phyloP scores from a whole-genome alignment of 345 rosid species.

The Sisymbrium irio region DNA sequence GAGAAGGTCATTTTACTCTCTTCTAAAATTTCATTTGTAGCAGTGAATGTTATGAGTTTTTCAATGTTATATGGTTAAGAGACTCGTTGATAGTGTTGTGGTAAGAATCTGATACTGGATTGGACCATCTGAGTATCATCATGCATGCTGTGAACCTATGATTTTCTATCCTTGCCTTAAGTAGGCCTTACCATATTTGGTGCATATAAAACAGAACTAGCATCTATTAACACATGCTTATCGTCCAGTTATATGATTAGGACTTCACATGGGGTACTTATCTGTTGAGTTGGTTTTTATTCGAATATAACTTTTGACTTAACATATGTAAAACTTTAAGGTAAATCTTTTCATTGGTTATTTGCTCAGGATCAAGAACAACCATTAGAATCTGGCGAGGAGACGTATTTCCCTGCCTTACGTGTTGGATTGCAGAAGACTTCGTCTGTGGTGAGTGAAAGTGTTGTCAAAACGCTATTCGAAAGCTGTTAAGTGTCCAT shows the following conservation, averaged over 20 bases:
- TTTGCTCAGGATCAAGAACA: constrained; percentile 60
- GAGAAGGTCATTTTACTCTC: constrained; percentile 18
- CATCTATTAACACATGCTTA: neutral
- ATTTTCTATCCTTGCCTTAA: neutral
- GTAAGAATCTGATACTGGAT: neutral
- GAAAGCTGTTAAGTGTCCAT: neutral
- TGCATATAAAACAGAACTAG: neutral
- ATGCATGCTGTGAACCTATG: neutral
- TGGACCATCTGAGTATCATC: neutral
- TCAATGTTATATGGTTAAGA: neutral
- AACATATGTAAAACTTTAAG: constrained; percentile 1
- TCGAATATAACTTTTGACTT: neutral
- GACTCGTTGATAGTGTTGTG: neutral
- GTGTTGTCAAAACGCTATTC: neutral
- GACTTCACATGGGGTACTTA: neutral
- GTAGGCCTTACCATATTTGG: neutral
- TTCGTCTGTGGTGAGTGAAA: constrained; percentile 69
- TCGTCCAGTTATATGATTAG: neutral
- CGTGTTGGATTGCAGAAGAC: constrained; percentile 57
- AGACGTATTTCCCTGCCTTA: constrained; percentile 78
- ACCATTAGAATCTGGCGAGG: constrained; percentile 74
- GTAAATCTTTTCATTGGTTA: constrained; percentile 3
- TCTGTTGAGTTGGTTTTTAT: neutral
- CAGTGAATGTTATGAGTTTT: neutral
- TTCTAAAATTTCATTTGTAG: neutral